Percentiles rank a stretch among this genome's conserved stretches.
phyloP scores from a whole-genome alignment of 495 filamentous ascomycete species.

The Aspergillus olivimuriae region DNA sequence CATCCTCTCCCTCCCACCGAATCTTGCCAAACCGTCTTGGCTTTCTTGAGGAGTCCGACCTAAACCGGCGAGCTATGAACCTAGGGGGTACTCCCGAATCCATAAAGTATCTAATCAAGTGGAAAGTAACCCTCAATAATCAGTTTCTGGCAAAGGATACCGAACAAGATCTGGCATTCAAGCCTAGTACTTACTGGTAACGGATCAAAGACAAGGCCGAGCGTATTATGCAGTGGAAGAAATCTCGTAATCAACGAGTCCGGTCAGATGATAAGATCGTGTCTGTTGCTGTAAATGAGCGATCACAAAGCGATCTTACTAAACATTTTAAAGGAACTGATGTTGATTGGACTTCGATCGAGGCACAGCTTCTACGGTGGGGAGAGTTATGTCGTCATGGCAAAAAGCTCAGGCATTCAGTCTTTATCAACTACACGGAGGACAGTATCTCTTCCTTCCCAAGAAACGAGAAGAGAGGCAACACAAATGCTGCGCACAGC shows the following conservation, averaged over 20 bases:
- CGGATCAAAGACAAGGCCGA: constrained; percentile 8
- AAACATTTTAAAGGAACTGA: constrained; percentile 13
- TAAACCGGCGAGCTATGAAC: background rate
- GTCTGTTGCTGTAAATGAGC: constrained; percentile 14
- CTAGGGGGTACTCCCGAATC: background rate
- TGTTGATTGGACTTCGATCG: constrained; percentile 14
- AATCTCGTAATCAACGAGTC: constrained; percentile 7
- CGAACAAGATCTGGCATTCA: constrained; percentile 20
- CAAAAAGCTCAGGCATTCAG: constrained; percentile 17
- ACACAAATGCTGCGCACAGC: too few species aligned
- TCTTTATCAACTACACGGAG: constrained; percentile 18
- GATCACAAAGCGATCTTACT: constrained; percentile 14
- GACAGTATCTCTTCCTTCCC: constrained; percentile 3
- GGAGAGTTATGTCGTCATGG: constrained; percentile 12
- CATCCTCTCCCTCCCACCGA: constrained; percentile 12
- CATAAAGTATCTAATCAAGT: constrained; percentile 27
- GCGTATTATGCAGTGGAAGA: constrained; percentile 9
- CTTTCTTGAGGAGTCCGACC: background rate
- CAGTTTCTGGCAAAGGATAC: constrained; percentile 18
- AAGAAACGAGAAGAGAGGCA: constrained; percentile 18
- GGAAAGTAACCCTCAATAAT: constrained; percentile 21
- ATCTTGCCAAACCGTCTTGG: background rate
- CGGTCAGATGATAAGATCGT: constrained; percentile 17
- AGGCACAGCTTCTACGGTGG: constrained; percentile 19
- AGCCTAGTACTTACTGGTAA: constrained; percentile 6